Evolutionary conservation across 2,329 filamentous ascomycete genomes (phyloP), one percentile per base, ranked within the genome.

Genomic region (Didymella keratinophila): DNA sequence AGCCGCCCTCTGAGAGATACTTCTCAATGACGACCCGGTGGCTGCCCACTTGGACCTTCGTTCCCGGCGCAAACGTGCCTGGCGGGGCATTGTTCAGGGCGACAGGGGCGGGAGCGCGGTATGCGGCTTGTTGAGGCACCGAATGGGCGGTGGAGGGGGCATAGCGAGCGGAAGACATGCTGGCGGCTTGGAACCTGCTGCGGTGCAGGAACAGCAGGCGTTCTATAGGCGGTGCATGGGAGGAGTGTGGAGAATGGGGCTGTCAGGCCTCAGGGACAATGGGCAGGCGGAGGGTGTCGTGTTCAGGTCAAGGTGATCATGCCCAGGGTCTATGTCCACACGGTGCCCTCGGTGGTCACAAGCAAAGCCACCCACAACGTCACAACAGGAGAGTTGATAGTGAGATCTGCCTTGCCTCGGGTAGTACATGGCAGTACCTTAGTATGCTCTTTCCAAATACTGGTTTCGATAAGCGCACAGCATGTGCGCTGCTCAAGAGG

Each of bases 1-100:
- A 99, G 39, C 95, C 95, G 67, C 95, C 95, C 80, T 99, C 95
- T 63, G 95, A 98, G 47, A 99, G 89, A 79, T 99, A 99, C 78
- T 94, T 95, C 75, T 97, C 93, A 68, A 99, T 96, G 50, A 96
- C 86, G 60, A 98, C 93, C 65, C 93, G 89, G 78, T 99, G 95
- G 75, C 86, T 87, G 75, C 95, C 95, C 56, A 97, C 92, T 76
- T 97, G 93, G 71, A 99, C 96, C 83, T 98, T 97, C 63, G 95
- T 99, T 42, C 94, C 94, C 7, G 95, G 89, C 51, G 89, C 81
- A 77, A 99, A 98, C 60, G 94, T 98, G 67, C 95, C 95, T 16
- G 79, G 77, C 20, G 80, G 80, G 30, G 76, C 78, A 72, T 76
- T 72, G 61, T 70, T 71, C 48, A 65, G 62, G 37, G 66, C 61